Conservation (phyloP, 2,329 filamentous ascomycete genomes). For the Ophiostoma angusticollis region DNA sequence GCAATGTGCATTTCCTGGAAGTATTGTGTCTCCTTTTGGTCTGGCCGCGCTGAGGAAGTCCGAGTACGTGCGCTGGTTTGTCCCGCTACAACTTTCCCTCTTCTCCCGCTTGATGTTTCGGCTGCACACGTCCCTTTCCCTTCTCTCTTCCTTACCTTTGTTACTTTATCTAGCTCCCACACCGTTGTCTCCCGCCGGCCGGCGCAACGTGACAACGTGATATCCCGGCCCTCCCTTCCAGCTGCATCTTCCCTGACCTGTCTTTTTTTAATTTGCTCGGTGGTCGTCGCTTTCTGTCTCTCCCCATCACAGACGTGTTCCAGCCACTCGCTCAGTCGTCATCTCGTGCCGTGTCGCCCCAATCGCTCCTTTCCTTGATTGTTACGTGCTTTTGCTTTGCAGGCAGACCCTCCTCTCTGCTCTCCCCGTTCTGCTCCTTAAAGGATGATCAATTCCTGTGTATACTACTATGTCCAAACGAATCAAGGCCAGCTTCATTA, state of each 20-base stretch:
- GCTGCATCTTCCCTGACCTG: not conserved
- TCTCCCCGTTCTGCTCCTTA: not conserved
- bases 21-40: too few species aligned
- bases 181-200: not conserved
- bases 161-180: not conserved
- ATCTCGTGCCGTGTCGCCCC: slow-evolving; percentile 4
- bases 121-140: not conserved
- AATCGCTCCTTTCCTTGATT: not conserved
- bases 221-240: not conserved
- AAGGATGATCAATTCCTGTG: too few species aligned
- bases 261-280: too few species aligned
- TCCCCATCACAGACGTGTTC: slow-evolving; percentile 6
- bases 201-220: not conserved
- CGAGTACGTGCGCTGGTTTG: too few species aligned
- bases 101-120: not conserved
- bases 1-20: too few species aligned
- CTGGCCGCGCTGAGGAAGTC: too few species aligned
- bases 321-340: slow-evolving; percentile 2
- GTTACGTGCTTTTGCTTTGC: not conserved
- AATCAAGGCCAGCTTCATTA: not conserved
- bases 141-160: not conserved
- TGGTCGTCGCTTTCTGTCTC: not conserved
- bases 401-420: not conserved
- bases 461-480: too few species aligned
- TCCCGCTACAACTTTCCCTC: too few species aligned